A percentile compares a stretch with the other conserved stretches of the same genome.
Conservation (phyloP, 2,329 filamentous ascomycete species). For the Xylariaceae sp. region DNA sequence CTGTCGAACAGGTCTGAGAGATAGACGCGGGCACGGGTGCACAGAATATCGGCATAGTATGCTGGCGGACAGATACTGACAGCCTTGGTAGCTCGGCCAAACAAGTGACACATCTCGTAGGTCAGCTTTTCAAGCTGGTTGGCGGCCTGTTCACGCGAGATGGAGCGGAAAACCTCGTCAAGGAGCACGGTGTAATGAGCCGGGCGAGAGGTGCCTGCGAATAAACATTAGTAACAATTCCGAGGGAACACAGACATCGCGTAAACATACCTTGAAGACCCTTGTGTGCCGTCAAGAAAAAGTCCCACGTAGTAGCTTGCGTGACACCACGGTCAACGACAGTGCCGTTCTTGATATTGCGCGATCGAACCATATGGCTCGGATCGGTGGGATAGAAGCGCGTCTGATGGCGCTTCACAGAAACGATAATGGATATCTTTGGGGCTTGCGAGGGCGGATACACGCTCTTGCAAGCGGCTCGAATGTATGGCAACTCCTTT, state of each 20-base stretch:
- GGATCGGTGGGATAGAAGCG: slow-evolving; percentile 69
- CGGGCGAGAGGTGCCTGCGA: slow-evolving; percentile 61
- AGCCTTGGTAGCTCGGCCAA: slow-evolving; percentile 76
- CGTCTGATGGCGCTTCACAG: slow-evolving; percentile 84
- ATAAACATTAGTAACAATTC: slow-evolving; percentile 2
- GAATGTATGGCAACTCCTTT: slow-evolving; percentile 61
- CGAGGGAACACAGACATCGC: background rate
- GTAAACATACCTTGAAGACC: slow-evolving; percentile 60
- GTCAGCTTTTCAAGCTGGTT: slow-evolving; percentile 68
- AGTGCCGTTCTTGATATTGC: slow-evolving; percentile 69
- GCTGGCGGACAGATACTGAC: slow-evolving; percentile 83
- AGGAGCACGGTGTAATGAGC: slow-evolving; percentile 74
- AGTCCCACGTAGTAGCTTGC: slow-evolving; percentile 70
- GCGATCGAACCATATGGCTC: slow-evolving; percentile 41
- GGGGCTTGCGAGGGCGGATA: slow-evolving; percentile 55
- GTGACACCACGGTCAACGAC: slow-evolving; percentile 82
- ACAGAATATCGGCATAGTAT: slow-evolving; percentile 85
- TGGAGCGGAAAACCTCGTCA: slow-evolving; percentile 59
- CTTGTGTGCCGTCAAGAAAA: slow-evolving; percentile 76
- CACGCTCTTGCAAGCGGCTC: slow-evolving; percentile 54
- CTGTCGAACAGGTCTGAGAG: slow-evolving; percentile 56
- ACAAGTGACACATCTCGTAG: slow-evolving; percentile 76
- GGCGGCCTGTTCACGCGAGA: slow-evolving; percentile 41
- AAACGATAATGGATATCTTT: slow-evolving; percentile 67
- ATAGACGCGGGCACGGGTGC: slow-evolving; percentile 55